phyloP scores from a whole-genome alignment of 208 protist genomes.

The Wallacemonas rigidus region DNA sequence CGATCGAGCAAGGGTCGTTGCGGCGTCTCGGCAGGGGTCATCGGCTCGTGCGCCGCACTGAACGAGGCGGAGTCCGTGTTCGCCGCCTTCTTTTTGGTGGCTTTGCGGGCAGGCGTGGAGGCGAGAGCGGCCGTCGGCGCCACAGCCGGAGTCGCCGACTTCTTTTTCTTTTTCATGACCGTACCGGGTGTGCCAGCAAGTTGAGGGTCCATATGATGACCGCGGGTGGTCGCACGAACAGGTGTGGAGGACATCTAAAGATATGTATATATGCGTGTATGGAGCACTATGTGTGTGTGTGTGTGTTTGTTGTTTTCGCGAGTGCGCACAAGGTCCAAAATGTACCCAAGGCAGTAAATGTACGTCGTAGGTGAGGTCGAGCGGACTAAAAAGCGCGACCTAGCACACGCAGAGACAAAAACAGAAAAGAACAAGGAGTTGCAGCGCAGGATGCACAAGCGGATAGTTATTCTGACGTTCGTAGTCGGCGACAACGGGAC shows the following conservation, averaged over 20 bases:
- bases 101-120: slow-evolving; percentile 8
- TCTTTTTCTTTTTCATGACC: slow-evolving; percentile 10
- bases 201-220: background rate
- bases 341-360: too few relatives aligned
- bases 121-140: background rate
- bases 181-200: background rate
- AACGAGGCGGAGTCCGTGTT: background rate
- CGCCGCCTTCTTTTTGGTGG: slow-evolving; percentile 3
- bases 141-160: background rate
- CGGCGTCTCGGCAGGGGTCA: background rate
- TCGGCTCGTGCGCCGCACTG: background rate
- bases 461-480: too few relatives aligned
- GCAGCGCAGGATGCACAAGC: too few relatives aligned
- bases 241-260: slow-evolving; percentile 4
- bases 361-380: too few relatives aligned
- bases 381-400: too few relatives aligned
- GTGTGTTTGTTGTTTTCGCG: too few relatives aligned
- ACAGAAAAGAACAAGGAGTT: too few relatives aligned
- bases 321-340: too few relatives aligned
- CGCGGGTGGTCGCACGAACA: background rate
- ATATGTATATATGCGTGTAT: background rate
- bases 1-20: background rate
- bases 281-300: too few relatives aligned
- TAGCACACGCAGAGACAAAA: too few relatives aligned
- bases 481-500: too few relatives aligned